Evolutionary conservation across 2,329 filamentous ascomycete species (phyloP), one percentile per base, ranked within the genome.

Genomic region (Colletotrichum lindemuthianum): DNA sequence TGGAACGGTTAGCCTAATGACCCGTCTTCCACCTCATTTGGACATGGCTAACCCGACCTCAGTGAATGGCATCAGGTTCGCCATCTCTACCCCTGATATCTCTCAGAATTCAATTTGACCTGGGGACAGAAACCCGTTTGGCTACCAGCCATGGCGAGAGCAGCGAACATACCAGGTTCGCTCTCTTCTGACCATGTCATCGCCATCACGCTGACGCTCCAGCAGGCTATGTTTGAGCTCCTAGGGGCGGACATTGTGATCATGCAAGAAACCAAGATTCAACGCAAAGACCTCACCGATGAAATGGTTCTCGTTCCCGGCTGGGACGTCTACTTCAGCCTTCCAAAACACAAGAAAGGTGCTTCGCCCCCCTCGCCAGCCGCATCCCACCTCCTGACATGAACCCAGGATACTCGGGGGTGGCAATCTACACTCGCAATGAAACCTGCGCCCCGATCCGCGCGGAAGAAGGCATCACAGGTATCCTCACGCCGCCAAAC

Each of bases 221-320:
- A 8, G 24, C 13, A 92, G 90, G 85, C 90, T 69, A 98, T 98
- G 96, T 98, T 99, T 78, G 92, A 97, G 70, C 92, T 91, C 47
- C 85, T 99, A 7, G 92, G 96, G 75, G 89, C 94, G 57, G 96
- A 99, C 75, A 96, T 99, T 68, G 88, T 98, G 15, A 85, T 97
- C 63, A 93, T 98, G 82, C 96, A 99, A 76, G 96, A 98, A 78
- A 90, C 93, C 47, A 99, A 98, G 79, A 97, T 98, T 44, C 96
- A 98, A 74, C 86, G 91, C 61, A 97, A 97, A 74, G 94, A 97
- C 70, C 82, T 99, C 2, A 86, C 84, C 44, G 96, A 98, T 83
- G 96, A 98, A 71, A 98, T 98, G 93, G 94, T 98, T 9, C 82
- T 98, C 39, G 88, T 98, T 0, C 89, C 92, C 0, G 96, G 96